phyloP scores from a whole-genome alignment of 1,284 basidiomycete species.

The Ustanciosporium gigantosporum region DNA sequence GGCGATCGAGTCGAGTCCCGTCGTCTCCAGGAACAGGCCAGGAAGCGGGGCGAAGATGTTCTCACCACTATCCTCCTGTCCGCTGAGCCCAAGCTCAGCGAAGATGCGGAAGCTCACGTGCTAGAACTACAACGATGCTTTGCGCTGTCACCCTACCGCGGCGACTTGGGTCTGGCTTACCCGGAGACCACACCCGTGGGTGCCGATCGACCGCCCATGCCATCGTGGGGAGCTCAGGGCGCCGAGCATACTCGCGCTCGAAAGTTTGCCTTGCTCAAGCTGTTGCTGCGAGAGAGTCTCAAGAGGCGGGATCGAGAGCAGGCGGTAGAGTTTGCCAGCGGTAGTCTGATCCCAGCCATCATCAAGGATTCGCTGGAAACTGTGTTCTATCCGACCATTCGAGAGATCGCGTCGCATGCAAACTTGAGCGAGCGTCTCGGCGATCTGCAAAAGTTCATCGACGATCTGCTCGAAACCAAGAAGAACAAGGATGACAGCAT shows the following conservation, averaged over 20 bases:
- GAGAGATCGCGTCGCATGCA: constrained; percentile 34
- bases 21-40: constrained; percentile 31
- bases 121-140: constrained; percentile 53
- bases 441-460: constrained; percentile 56
- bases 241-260: constrained; percentile 45
- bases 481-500: constrained; percentile 40
- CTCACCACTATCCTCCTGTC: constrained; percentile 54
- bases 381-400: constrained; percentile 53
- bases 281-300: constrained; percentile 51
- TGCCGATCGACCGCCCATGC: constrained; percentile 25
- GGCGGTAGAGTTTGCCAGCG: constrained; percentile 49
- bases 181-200: constrained; percentile 45
- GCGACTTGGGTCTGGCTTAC: constrained; percentile 46
- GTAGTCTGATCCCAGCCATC: constrained; percentile 49
- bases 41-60: constrained; percentile 51
- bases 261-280: constrained; percentile 56
- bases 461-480: constrained; percentile 52
- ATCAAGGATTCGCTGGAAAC: constrained; percentile 54
- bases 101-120: constrained; percentile 34
- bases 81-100: constrained; percentile 28
- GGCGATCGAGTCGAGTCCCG: constrained; percentile 48
- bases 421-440: constrained; percentile 52
- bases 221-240: constrained; percentile 38
- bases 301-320: constrained; percentile 55
- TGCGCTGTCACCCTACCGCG: constrained; percentile 52